phyloP scores from a whole-genome alignment of 257 asterid species.

The Henckelia pumila region DNA sequence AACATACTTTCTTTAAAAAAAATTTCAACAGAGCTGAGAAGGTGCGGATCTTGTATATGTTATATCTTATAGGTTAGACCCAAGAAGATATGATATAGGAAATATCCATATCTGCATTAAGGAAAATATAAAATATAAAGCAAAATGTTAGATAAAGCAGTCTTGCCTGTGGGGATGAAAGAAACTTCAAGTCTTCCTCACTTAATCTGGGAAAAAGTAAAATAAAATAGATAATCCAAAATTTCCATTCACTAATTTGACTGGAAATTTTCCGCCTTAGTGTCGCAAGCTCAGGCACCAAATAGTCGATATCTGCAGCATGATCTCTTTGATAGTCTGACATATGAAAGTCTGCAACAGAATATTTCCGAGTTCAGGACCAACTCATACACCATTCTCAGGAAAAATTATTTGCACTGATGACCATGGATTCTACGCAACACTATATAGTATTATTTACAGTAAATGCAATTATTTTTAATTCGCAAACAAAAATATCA shows the following conservation, averaged over 20 bases:
- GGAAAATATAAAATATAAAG: background rate
- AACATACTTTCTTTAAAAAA: background rate
- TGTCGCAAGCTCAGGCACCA: constrained; percentile 59
- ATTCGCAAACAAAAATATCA: constrained; percentile 6
- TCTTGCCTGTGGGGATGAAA: constrained; percentile 70
- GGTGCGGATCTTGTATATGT: background rate
- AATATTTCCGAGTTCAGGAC: constrained; percentile 28
- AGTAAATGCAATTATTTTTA: background rate
- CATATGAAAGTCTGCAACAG: constrained; percentile 55
- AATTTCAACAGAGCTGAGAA: background rate
- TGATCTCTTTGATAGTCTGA: constrained; percentile 71
- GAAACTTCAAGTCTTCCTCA: constrained; percentile 54
- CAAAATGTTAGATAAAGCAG: constrained; percentile 22
- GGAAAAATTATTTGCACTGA: background rate
- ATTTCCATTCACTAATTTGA: constrained; percentile 49
- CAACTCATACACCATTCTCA: constrained; percentile 8
- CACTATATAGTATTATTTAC: background rate
- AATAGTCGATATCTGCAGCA: constrained; percentile 50
- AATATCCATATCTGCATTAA: background rate
- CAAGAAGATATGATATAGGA: background rate
- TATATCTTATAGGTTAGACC: background rate
- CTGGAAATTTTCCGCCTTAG: constrained; percentile 53
- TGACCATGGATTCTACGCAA: constrained; percentile 5
- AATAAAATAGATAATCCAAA: constrained; percentile 77
- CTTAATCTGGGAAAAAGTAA: constrained; percentile 68